Percentiles rank a stretch among this genome's conserved stretches.
Conservation (phyloP, 345 rosid genomes). For the Melaleuca alternifolia region DNA sequence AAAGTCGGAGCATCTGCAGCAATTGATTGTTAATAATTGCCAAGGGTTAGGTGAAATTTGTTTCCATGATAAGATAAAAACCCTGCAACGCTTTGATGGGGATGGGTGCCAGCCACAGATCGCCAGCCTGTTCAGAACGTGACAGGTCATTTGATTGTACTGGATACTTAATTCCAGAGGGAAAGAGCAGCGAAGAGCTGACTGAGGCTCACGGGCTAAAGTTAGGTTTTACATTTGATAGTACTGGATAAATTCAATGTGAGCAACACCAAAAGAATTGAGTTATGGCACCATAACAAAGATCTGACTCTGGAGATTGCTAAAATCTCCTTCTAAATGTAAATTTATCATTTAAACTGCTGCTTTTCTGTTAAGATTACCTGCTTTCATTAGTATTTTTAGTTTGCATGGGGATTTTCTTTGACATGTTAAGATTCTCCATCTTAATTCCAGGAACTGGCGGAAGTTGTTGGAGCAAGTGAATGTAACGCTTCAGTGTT, state of each 20-base stretch:
- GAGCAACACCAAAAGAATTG: neutral
- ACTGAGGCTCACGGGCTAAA: neutral
- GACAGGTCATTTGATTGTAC: neutral
- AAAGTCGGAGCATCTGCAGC: too few species aligned
- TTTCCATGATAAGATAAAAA: neutral
- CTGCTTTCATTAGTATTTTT: neutral
- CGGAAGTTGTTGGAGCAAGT: neutral
- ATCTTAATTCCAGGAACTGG: neutral
- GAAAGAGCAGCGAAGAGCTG: neutral
- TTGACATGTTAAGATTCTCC: fast-evolving
- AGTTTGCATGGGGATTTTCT: neutral
- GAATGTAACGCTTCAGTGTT: neutral
- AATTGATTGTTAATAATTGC: too few species aligned
- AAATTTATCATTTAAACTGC: neutral
- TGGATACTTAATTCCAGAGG: neutral
- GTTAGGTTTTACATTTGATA: neutral
- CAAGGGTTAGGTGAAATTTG: fast-evolving
- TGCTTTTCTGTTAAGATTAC: neutral
- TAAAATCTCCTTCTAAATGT: neutral
- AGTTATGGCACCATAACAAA: neutral
- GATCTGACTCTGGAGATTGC: neutral
- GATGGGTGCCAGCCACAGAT: neutral
- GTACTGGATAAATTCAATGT: neutral
- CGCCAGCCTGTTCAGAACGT: neutral
- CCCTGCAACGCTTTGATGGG: neutral